These are phyloP conservation scores for Mesotaenium endlicherianum DNA, from an alignment of 139 green algal species.

Conservation along the genomic window DNA sequence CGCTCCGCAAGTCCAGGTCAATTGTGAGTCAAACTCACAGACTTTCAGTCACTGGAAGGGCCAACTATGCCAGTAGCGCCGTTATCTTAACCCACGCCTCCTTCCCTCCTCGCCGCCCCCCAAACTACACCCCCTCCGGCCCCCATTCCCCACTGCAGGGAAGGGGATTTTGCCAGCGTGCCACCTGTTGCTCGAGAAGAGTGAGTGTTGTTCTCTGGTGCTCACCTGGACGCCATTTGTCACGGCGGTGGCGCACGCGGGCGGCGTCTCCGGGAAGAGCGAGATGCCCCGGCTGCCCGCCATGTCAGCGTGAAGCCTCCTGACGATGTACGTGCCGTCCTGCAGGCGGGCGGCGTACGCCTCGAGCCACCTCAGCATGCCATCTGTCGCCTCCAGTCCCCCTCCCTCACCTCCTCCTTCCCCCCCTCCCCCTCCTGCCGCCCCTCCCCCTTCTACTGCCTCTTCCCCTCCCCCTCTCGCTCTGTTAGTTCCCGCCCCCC, in stretches of 20 bases:
- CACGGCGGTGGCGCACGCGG: slow-evolving; percentile 45
- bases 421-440: neutral
- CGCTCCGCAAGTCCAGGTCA: no score
- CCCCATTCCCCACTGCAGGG: no score
- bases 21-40: no score
- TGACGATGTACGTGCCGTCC: slow-evolving; percentile 55
- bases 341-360: slow-evolving; percentile 59
- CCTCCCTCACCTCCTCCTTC: neutral
- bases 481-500: neutral
- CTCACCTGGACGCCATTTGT: slow-evolving; percentile 64
- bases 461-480: neutral
- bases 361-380: slow-evolving; percentile 66
- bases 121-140: no score
- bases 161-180: no score
- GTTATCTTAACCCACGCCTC: no score
- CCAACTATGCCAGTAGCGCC: no score
- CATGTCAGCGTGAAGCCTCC: slow-evolving; percentile 18
- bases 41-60: no score
- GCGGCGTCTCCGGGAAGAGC: slow-evolving; percentile 57
- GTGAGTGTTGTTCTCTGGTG: no score
- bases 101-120: no score
- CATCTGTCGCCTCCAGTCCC: slow-evolving; percentile 28
- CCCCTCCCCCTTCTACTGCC: neutral
- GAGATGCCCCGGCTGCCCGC: slow-evolving; percentile 51
- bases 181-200: no score